Conservation (phyloP, 2,329 filamentous ascomycete species). For the Rosellinia necatrix region DNA sequence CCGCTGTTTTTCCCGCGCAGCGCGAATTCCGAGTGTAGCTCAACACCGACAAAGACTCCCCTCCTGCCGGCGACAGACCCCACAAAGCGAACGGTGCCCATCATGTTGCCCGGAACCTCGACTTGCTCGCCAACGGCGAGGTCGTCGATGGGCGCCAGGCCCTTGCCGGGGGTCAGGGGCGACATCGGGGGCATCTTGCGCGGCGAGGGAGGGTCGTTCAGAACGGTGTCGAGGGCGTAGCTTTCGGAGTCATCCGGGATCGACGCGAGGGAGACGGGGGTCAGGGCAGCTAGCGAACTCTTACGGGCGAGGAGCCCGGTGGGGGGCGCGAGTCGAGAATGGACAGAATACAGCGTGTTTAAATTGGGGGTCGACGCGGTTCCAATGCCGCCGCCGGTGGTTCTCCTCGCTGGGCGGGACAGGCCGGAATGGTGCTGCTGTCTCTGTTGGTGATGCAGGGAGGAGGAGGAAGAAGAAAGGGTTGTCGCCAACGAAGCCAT, state of each 20-base stretch:
- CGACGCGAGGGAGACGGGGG: constrained; percentile 63
- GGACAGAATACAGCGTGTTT: constrained; percentile 54
- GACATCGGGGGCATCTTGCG: constrained; percentile 50
- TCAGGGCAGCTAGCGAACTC: constrained; percentile 72
- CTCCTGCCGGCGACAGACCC: constrained; percentile 87
- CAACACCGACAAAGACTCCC: constrained; percentile 89
- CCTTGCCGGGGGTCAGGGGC: constrained; percentile 58
- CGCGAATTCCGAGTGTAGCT: constrained; percentile 81
- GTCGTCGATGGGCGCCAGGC: constrained; percentile 50
- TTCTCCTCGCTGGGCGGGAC: constrained; percentile 48
- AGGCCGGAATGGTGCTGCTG: constrained; percentile 40
- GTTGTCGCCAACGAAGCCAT: constrained; percentile 44
- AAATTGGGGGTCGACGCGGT: constrained; percentile 65
- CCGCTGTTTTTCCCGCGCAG: constrained; percentile 90
- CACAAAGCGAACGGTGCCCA: constrained; percentile 86
- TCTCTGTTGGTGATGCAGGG: constrained; percentile 34
- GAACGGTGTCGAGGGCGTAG: constrained; percentile 63
- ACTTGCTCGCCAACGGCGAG: constrained; percentile 81
- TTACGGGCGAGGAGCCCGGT: constrained; percentile 65
- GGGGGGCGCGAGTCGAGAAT: constrained; percentile 51
- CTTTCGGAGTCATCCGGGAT: constrained; percentile 70
- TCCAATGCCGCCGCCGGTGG: constrained; percentile 48
- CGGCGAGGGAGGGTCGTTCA: constrained; percentile 44
- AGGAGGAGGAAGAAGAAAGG: constrained; percentile 39
- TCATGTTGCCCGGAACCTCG: constrained; percentile 92